Evolutionary conservation across 768 basidiomycete genomes (phyloP).

Genomic region (Lyophyllum shimeji): DNA sequence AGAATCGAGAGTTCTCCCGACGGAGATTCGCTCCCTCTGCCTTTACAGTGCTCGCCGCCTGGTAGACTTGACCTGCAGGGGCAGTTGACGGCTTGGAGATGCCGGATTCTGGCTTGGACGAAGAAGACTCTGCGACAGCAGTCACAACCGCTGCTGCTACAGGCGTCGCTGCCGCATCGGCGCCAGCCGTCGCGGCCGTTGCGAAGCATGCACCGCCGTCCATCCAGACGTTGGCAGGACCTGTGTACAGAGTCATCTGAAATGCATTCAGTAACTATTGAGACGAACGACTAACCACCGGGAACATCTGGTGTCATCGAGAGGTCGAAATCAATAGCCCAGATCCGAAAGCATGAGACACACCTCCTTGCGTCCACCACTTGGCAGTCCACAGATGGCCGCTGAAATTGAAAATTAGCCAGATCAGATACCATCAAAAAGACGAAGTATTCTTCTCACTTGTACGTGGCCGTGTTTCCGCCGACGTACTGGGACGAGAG

Average conservation of each 20-base stretch:
- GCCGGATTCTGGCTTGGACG: not conserved
- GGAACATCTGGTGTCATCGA: not conserved
- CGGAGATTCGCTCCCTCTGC: not conserved
- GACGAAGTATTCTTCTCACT: not conserved
- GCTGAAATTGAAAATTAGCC: not conserved
- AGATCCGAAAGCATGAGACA: not conserved
- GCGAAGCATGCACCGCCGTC: conserved; percentile 8
- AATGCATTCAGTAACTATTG: not conserved
- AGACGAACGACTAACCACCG: not conserved
- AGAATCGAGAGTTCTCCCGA: not conserved
- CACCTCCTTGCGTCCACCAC: conserved; percentile 15
- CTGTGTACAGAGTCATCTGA: not conserved
- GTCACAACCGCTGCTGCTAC: not conserved
- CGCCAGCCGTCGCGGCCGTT: not conserved
- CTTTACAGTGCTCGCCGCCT: not conserved
- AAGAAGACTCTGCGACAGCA: not conserved
- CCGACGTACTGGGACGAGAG: not conserved
- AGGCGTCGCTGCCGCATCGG: not conserved
- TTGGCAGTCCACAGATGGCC: conserved; percentile 14
- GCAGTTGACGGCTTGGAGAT: not conserved
- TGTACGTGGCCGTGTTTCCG: conserved; percentile 3
- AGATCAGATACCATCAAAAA: not conserved
- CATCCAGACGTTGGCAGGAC: conserved; percentile 8
- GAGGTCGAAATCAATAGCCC: not conserved
- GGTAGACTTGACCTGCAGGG: not conserved